Percentiles rank a stretch among this genome's conserved stretches.
Conservation (phyloP, 345 rosid genomes). For the Eucalyptus cloeziana region DNA sequence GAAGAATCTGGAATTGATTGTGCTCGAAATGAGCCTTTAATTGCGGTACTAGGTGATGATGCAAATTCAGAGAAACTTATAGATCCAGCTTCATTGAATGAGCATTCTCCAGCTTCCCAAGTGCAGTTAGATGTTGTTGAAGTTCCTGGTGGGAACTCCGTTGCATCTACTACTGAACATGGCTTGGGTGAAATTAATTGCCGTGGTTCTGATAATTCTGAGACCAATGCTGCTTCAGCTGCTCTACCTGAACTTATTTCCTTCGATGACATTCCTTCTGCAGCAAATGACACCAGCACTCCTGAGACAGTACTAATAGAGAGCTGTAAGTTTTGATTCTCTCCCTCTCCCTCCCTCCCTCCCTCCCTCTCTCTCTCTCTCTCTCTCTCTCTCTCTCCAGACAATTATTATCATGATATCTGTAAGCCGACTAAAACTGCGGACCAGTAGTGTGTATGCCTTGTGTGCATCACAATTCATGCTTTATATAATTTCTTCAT, state of each 20-base stretch:
- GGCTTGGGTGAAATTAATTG: constrained; percentile 29
- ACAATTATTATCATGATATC: not conserved
- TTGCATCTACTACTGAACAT: not conserved
- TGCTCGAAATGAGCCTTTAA: constrained; percentile 12
- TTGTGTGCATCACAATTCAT: not conserved
- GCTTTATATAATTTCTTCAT: not conserved
- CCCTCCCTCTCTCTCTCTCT: not conserved
- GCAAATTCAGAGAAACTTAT: not conserved
- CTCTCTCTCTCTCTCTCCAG: not conserved
- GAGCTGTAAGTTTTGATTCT: constrained; percentile 33
- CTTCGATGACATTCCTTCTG: constrained; percentile 13
- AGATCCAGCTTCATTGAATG: not conserved
- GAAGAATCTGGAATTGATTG: constrained; percentile 11
- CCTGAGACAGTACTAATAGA: constrained; percentile 8
- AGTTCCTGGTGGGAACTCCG: not conserved
- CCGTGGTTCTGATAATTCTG: not conserved
- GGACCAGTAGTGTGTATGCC: not conserved
- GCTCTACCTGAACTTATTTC: constrained; percentile 23
- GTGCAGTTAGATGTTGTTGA: constrained; percentile 1
- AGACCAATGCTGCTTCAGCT: constrained; percentile 5
- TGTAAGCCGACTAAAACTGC: not conserved
- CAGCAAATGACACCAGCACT: constrained; percentile 3
- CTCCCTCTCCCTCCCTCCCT: not conserved
- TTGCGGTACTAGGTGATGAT: not conserved
- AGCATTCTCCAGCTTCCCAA: constrained; percentile 2